Evolutionary conservation across 345 rosid genomes (phyloP).

Genomic region (Eucalyptus regnans): DNA sequence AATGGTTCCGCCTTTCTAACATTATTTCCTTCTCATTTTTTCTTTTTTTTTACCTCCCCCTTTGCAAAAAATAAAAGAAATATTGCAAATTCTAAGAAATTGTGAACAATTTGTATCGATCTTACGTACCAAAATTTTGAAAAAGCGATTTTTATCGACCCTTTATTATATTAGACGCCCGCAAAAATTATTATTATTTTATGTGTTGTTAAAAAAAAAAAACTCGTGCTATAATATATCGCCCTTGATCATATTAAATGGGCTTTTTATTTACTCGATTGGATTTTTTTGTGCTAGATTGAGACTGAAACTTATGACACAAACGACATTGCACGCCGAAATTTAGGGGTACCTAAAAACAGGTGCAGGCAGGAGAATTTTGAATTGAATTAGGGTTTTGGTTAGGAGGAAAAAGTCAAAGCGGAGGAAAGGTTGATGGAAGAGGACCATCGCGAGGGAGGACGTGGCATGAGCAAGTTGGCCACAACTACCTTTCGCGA

Average conservation of each 20-base stretch:
- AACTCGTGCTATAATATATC: background rate
- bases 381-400: background rate
- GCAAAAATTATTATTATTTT: no score
- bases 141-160: rapidly evolving
- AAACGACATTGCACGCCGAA: rapidly evolving
- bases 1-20: background rate
- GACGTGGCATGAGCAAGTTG: background rate
- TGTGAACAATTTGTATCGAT: background rate
- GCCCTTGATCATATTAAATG: background rate
- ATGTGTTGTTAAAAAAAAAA: background rate
- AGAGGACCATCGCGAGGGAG: background rate
- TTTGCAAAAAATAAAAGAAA: background rate
- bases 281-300: background rate
- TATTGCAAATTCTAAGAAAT: background rate
- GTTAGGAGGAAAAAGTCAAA: background rate
- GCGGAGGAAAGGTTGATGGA: background rate
- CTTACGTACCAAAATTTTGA: background rate
- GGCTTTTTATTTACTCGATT: background rate
- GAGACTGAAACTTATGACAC: background rate
- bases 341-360: background rate
- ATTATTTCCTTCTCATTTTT: background rate
- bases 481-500: background rate
- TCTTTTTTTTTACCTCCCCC: background rate
- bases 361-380: background rate
- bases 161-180: background rate